phyloP scores from a whole-genome alignment of 208 protist genomes.

The Acanthamoeba castellanii region DNA sequence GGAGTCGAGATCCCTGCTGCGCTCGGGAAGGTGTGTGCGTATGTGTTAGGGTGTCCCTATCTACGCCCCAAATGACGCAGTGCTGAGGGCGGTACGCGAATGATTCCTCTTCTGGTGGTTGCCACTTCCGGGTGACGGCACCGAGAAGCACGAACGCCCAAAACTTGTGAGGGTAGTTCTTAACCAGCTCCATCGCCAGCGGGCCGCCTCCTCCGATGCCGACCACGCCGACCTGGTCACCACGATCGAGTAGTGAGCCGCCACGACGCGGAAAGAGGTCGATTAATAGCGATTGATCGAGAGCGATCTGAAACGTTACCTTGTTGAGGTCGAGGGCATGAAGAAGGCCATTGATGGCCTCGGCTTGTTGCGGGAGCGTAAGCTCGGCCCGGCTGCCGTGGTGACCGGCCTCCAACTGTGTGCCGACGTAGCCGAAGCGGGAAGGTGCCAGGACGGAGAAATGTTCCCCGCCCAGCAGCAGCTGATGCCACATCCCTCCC shows the following conservation, averaged over 20 bases:
- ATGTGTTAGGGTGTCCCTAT: too few relatives aligned
- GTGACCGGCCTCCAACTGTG: neutral
- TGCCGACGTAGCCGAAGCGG: constrained; percentile 45
- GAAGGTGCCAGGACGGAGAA: constrained; percentile 36
- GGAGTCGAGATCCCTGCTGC: neutral
- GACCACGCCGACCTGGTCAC: neutral
- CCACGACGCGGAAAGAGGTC: neutral
- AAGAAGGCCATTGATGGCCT: constrained; percentile 5
- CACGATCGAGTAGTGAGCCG: neutral
- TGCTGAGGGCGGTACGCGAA: neutral
- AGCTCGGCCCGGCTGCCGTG: neutral
- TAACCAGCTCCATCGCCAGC: constrained; percentile 25
- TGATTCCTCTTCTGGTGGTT: neutral
- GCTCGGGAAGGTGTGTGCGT: neutral
- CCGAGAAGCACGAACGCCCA: constrained; percentile 11
- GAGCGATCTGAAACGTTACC: neutral
- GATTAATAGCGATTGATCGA: too few relatives aligned
- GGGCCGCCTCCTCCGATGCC: constrained; percentile 31
- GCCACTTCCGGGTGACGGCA: neutral
- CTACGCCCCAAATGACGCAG: too few relatives aligned
- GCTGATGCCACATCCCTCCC: constrained; percentile 39
- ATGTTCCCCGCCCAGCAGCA: constrained; percentile 11
- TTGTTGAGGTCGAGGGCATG: neutral
- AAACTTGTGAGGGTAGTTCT: neutral
- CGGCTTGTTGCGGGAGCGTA: constrained; percentile 14